phyloP scores from a whole-genome alignment of 2,329 filamentous ascomycete species.

The Xylariaceae sp. region DNA sequence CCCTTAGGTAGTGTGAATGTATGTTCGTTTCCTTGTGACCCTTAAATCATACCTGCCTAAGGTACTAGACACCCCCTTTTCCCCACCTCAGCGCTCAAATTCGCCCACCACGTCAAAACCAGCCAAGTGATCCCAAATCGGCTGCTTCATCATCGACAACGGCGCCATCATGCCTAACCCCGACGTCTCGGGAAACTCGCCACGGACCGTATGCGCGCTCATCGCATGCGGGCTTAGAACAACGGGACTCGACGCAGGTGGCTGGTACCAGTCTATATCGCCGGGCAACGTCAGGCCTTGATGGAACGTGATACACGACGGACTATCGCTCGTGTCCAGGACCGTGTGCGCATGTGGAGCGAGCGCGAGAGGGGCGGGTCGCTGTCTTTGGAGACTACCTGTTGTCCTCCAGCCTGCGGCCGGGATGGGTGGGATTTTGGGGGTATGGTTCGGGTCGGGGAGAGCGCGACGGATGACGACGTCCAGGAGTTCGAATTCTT shows the following conservation, averaged over 20 bases:
- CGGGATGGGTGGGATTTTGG: neutral
- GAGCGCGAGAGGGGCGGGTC: neutral
- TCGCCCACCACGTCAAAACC: slow-evolving; percentile 1
- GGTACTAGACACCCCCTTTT: neutral
- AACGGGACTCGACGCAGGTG: neutral
- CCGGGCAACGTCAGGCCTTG: slow-evolving; percentile 14
- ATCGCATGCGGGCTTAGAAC: slow-evolving; percentile 5
- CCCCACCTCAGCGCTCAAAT: neutral
- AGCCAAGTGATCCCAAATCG: slow-evolving; percentile 12
- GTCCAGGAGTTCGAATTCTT: slow-evolving; percentile 17
- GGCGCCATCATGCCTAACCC: slow-evolving; percentile 1
- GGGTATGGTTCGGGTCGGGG: neutral
- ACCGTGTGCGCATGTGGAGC: neutral
- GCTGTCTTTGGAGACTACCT: neutral
- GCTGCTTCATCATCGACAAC: slow-evolving; percentile 10
- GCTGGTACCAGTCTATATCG: slow-evolving; percentile 16
- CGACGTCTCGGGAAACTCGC: neutral
- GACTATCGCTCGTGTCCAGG: slow-evolving; percentile 11
- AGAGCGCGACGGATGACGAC: slow-evolving; percentile 13
- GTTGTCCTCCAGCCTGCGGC: too few relatives aligned
- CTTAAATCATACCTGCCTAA: neutral
- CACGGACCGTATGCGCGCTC: neutral
- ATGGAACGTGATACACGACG: slow-evolving; percentile 11
- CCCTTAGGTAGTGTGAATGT: too few relatives aligned
- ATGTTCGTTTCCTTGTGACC: too few relatives aligned